Conservation (phyloP, 2,329 filamentous ascomycete genomes). For the Proliferodiscus dingleyae region DNA sequence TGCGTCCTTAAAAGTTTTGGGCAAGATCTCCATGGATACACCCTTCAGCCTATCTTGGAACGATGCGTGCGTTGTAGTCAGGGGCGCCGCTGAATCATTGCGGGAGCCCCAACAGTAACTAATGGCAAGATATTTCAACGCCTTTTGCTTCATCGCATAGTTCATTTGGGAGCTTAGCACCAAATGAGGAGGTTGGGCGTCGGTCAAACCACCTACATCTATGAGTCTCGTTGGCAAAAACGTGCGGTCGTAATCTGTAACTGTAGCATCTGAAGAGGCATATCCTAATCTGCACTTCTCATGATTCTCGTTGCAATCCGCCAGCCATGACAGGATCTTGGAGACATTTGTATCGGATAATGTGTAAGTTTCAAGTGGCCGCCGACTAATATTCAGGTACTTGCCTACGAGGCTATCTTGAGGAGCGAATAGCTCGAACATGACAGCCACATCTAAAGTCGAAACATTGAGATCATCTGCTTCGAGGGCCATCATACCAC, state of each 20-base stretch:
- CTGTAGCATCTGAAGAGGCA: conserved; percentile 5
- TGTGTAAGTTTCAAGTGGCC: not conserved
- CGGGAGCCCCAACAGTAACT: not conserved
- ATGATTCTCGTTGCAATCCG: too few species aligned
- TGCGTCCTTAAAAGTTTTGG: not conserved
- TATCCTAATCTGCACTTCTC: too few species aligned
- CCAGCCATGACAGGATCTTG: conserved; percentile 9
- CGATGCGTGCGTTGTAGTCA: not conserved
- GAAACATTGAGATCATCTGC: too few species aligned
- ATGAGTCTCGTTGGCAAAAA: conserved; percentile 9
- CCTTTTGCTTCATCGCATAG: too few species aligned
- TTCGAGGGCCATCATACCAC: too few species aligned
- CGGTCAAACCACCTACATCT: conserved; percentile 1
- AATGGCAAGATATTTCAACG: not conserved
- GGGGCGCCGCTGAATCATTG: too few species aligned
- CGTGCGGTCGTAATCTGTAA: not conserved
- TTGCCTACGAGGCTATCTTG: conserved; percentile 3
- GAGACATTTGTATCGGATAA: conserved; percentile 7
- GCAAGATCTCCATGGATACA: not conserved
- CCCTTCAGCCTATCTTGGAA: not conserved
- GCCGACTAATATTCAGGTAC: conserved; percentile 6
- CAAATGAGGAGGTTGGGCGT: not conserved
- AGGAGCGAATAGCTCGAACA: conserved; percentile 11
- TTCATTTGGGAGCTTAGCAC: too few species aligned
- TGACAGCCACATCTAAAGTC: too few species aligned